phyloP scores from a whole-genome alignment of 1,284 basidiomycete genomes.

The Tilletiaria anomala region DNA sequence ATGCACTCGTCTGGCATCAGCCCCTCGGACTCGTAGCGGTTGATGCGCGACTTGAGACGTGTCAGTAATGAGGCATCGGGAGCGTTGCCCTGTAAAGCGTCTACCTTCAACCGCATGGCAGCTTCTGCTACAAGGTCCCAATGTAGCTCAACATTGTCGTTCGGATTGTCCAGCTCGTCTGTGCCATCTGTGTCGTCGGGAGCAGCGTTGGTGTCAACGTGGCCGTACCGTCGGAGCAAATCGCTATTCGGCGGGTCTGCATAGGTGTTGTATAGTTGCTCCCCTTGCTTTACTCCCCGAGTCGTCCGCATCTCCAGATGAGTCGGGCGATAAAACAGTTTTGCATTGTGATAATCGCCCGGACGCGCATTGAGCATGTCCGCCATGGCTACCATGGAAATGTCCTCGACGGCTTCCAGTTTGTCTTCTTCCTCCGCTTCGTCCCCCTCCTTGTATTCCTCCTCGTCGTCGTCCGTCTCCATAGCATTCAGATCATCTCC shows the following conservation, averaged over 20 bases:
- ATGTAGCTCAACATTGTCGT: background rate
- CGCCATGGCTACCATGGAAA: constrained; percentile 91
- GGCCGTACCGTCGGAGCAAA: constrained; percentile 79
- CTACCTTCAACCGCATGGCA: constrained; percentile 1
- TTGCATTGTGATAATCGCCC: constrained; percentile 41
- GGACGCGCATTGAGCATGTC: constrained; percentile 52
- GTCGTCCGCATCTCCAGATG: constrained; percentile 69
- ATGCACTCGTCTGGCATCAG: background rate
- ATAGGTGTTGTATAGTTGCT: constrained; percentile 90
- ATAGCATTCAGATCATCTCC: constrained; percentile 5
- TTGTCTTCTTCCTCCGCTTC: constrained; percentile 20
- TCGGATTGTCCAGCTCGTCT: constrained; percentile 57
- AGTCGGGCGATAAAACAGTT: constrained; percentile 62
- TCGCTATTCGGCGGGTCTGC: constrained; percentile 89
- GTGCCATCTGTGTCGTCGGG: constrained; percentile 57
- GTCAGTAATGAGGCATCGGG: background rate
- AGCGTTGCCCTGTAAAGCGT: background rate
- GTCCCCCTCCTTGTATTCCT: constrained; percentile 16
- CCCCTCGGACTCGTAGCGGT: background rate
- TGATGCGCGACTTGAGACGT: background rate
- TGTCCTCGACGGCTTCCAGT: constrained; percentile 46
- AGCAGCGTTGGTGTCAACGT: constrained; percentile 62
- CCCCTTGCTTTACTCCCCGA: constrained; percentile 57
- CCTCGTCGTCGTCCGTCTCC: constrained; percentile 18
- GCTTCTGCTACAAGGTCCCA: constrained; percentile 4